These are phyloP conservation scores for Dendrocalamus sinicus DNA, from an alignment of 176 grass and related monocot genomes.

Conservation along the genomic window DNA sequence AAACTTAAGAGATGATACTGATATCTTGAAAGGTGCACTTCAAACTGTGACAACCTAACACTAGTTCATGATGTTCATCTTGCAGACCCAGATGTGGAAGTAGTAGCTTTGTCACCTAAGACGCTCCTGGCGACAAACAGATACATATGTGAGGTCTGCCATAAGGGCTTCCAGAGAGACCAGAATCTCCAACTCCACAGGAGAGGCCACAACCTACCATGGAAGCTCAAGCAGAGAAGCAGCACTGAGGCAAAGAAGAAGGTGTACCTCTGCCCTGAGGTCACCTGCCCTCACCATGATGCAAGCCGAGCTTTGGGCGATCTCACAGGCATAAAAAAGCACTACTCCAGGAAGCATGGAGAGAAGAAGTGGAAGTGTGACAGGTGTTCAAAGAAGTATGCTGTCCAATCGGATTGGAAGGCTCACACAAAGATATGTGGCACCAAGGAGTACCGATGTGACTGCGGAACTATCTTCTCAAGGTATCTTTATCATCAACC, in stretches of 20 bases:
- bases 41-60: conserved; percentile 4
- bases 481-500: conserved; percentile 48
- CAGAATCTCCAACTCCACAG: conserved; percentile 77
- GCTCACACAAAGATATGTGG: conserved; percentile 76
- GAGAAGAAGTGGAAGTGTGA: conserved; percentile 86
- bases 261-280: conserved; percentile 64
- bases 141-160: conserved; percentile 68
- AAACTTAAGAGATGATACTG: conserved; percentile 10
- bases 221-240: conserved; percentile 78
- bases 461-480: conserved; percentile 71
- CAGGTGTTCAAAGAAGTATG: conserved; percentile 73
- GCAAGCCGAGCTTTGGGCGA: conserved; percentile 56
- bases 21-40: background rate
- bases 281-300: conserved; percentile 64
- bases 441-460: conserved; percentile 67
- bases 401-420: conserved; percentile 77
- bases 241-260: conserved; percentile 59
- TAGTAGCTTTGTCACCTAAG: conserved; percentile 66
- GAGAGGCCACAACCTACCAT: conserved; percentile 74
- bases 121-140: conserved; percentile 64
- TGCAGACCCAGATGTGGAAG: conserved; percentile 63
- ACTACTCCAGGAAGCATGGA: conserved; percentile 70
- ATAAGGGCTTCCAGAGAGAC: conserved; percentile 74
- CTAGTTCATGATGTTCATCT: conserved; percentile 27
- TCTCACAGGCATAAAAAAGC: conserved; percentile 71